Conservation (phyloP, 257 asterid genomes). For the Plectranthus barbatus region DNA sequence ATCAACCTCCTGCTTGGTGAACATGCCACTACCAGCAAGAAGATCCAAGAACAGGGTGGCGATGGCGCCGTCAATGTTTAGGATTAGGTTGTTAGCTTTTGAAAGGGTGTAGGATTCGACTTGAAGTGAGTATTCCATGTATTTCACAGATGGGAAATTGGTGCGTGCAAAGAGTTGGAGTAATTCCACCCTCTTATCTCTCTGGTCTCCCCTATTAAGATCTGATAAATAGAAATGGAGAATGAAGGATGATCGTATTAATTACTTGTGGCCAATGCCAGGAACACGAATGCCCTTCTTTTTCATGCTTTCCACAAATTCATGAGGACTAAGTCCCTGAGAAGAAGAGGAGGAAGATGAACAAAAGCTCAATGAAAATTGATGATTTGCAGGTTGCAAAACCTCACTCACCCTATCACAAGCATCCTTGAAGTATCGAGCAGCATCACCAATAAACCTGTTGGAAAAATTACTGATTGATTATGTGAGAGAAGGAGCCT, state of each 20-base stretch:
- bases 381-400: background rate
- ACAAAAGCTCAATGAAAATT: background rate
- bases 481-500: too few relatives aligned
- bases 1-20: conserved; percentile 86
- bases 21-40: conserved; percentile 99
- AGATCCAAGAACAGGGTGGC: conserved; percentile 97
- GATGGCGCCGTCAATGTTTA: conserved; percentile 96
- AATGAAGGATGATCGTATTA: background rate
- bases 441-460: conserved; percentile 95
- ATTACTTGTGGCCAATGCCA: conserved; percentile 97
- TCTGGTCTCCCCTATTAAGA: conserved; percentile 97
- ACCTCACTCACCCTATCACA: conserved; percentile 59
- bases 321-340: conserved; percentile 86
- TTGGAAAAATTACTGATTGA: background rate
- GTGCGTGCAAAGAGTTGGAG: conserved; percentile 77
- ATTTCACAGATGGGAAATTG: conserved; percentile 88
- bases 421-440: conserved; percentile 98
- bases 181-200: conserved; percentile 94
- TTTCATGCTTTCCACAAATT: conserved; percentile 96
- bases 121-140: conserved; percentile 96
- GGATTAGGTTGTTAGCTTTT: conserved; percentile 91
- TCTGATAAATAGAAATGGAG: conserved; percentile 15
- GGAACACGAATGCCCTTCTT: conserved; percentile 99
- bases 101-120: conserved; percentile 98
- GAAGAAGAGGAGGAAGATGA: too few relatives aligned